Evolutionary conservation across 2,329 filamentous ascomycete species (phyloP), one percentile per base, ranked within the genome.

Genomic region (Aspergillus flavus): DNA sequence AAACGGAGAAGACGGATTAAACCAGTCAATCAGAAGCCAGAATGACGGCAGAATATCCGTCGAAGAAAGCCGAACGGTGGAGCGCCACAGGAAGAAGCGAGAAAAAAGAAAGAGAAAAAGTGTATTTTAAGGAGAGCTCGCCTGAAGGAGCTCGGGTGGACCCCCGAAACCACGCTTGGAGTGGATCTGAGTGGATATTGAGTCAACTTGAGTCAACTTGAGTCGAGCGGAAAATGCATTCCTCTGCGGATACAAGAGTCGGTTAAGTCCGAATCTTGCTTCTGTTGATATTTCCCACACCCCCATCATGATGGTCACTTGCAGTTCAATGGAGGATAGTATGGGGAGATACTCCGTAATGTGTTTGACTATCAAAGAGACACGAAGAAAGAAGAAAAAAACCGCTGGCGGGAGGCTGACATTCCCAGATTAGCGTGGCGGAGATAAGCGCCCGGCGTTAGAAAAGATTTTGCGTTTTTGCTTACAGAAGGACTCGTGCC

Each of bases 1-100:
- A 14, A 39, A 59, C 32, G 46, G 36, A 55, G n/a, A 9, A 52
- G 48, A 62, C 62, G 62, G 62, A 64, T 59, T 62, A 59, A 64
- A 62, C 62, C 56, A 41, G 43, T 59, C 62, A 64, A 64, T 64
- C 62, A 57, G 50, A 57, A 23, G 28, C 21, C 43, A 34, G n/a
- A 39, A 32, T 21, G 50, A 54, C 57, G 32, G 39, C 28, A 53
- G n/a, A 53, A 48, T 36, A 62, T 62, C 61, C 61, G 60, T 45
- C 30, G 52, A 57, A 28, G 56, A 54, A 14, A 56, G 62, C 54
- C 55, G 56, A 58, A 54, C 48, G 28, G 61, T 58, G 54, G 58
- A 55, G 26, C 58, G 30, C 7, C 4, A 19, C 32, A 39, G 30
- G 53, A 46, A 23, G 5, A 36, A n/a, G 19, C 19, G 11, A 26